Conservation (phyloP, 2,329 filamentous ascomycete genomes). For the Metarhizium humberi region DNA sequence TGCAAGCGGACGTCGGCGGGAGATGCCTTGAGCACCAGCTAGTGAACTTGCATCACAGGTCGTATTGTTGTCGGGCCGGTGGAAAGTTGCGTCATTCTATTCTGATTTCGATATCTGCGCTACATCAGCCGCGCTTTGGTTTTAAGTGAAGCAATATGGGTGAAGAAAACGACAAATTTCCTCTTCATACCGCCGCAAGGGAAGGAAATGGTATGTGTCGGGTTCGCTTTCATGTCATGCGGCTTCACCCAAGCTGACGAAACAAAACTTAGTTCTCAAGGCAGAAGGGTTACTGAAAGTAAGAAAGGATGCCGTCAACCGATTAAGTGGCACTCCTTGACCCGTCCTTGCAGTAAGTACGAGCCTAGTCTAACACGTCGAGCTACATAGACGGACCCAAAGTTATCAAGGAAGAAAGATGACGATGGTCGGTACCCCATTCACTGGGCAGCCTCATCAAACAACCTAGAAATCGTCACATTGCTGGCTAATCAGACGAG, state of each 20-base stretch:
- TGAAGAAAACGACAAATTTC: slow-evolving; percentile 52
- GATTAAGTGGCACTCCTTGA: background rate
- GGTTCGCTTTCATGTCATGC: background rate
- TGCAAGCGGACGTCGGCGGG: background rate
- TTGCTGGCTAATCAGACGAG: slow-evolving; percentile 59
- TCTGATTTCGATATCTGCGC: background rate
- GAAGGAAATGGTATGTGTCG: slow-evolving; percentile 65
- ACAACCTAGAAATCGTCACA: slow-evolving; percentile 64
- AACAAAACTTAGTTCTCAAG: slow-evolving; percentile 5
- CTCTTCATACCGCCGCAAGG: slow-evolving; percentile 78
- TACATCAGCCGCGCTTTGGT: background rate
- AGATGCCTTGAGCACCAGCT: background rate
- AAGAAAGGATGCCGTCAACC: background rate
- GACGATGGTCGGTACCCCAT: slow-evolving; percentile 83
- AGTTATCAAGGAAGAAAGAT: slow-evolving; percentile 62
- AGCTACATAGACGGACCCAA: slow-evolving; percentile 59
- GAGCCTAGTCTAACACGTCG: background rate
- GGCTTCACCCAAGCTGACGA: background rate
- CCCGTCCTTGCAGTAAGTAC: background rate
- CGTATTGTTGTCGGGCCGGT: background rate
- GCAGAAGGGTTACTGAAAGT: slow-evolving; percentile 12
- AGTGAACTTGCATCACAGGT: background rate
- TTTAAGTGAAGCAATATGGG: slow-evolving; percentile 14
- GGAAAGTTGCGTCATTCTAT: background rate
- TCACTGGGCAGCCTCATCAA: slow-evolving; percentile 89